These are phyloP conservation scores for Aspergillus avenaceus DNA, from an alignment of 495 filamentous ascomycete species.

Conservation along the genomic window DNA sequence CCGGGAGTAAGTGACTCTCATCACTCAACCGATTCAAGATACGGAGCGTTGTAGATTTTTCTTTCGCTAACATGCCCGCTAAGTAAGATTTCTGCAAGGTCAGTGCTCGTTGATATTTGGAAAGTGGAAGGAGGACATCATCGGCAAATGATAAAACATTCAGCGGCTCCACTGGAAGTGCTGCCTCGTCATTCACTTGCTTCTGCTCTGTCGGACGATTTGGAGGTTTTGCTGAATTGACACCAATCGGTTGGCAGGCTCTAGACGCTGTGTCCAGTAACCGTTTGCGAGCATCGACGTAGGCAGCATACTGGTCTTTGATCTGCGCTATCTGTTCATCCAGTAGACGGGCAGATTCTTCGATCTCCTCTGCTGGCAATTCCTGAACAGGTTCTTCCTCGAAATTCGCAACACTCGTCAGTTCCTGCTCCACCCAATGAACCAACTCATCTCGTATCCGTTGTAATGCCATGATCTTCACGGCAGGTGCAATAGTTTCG, in stretches of 20 bases:
- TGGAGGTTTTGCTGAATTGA: conserved; percentile 18
- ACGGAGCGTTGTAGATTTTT: conserved; percentile 52
- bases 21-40: conserved; percentile 57
- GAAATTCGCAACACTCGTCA: conserved; percentile 48
- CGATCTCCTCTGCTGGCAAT: conserved; percentile 28
- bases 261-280: conserved; percentile 35
- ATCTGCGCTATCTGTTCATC: conserved; percentile 45
- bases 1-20: conserved; percentile 65
- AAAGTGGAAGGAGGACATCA: conserved; percentile 52
- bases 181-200: conserved; percentile 11
- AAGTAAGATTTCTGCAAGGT: conserved; percentile 64
- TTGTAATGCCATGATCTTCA: conserved; percentile 42
- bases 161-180: conserved; percentile 17
- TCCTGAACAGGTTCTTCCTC: conserved; percentile 39
- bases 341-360: conserved; percentile 29
- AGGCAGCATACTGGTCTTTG: conserved; percentile 41
- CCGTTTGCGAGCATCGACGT: conserved; percentile 33
- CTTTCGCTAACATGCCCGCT: conserved; percentile 51
- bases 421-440: conserved; percentile 67
- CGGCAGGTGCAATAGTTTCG: conserved; percentile 21
- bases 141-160: conserved; percentile 51
- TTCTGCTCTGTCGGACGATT: conserved; percentile 23
- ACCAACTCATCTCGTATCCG: conserved; percentile 62
- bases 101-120: conserved; percentile 56
- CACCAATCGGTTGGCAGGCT: conserved; percentile 33